phyloP scores from a whole-genome alignment of 345 rosid species.

The Leavenworthia alabamica region DNA sequence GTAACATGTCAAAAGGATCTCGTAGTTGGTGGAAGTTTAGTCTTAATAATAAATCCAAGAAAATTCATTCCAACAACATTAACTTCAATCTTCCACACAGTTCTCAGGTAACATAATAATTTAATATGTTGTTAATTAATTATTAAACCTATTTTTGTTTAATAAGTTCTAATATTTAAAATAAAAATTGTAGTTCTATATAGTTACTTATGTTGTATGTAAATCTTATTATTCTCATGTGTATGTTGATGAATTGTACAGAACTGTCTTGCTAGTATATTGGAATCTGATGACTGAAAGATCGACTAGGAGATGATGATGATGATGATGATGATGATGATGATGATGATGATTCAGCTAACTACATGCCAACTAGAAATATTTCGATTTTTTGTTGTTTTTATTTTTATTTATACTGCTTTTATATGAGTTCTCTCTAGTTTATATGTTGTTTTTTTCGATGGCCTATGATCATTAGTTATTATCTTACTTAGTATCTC shows the following conservation, averaged over 20 bases:
- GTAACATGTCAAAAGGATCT: slow-evolving; percentile 9
- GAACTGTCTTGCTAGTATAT: slow-evolving; percentile 34
- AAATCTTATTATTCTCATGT: neutral
- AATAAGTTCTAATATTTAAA: neutral
- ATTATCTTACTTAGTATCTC: neutral
- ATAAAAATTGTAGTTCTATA: neutral
- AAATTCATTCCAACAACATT: slow-evolving; percentile 20
- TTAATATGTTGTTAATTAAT: neutral
- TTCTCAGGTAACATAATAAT: slow-evolving; percentile 16
- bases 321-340: too few relatives aligned
- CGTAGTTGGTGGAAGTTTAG: slow-evolving; percentile 35
- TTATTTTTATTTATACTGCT: too few relatives aligned
- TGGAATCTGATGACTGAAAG: slow-evolving; percentile 29
- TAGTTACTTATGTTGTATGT: neutral
- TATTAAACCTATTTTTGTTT: neutral
- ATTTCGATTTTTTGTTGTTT: neutral
- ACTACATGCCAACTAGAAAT: slow-evolving; percentile 3
- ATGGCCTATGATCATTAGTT: neutral
- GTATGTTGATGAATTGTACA: slow-evolving; percentile 9
- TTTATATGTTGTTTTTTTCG: neutral
- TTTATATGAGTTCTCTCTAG: neutral
- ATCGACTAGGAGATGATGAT: neutral
- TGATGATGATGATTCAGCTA: slow-evolving; percentile 12
- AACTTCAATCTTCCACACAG: slow-evolving; percentile 15
- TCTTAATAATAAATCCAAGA: slow-evolving; percentile 24